These are phyloP conservation scores for Stephanodiscus triporus DNA, from an alignment of 108 stramenopile species.

Conservation along the genomic window DNA sequence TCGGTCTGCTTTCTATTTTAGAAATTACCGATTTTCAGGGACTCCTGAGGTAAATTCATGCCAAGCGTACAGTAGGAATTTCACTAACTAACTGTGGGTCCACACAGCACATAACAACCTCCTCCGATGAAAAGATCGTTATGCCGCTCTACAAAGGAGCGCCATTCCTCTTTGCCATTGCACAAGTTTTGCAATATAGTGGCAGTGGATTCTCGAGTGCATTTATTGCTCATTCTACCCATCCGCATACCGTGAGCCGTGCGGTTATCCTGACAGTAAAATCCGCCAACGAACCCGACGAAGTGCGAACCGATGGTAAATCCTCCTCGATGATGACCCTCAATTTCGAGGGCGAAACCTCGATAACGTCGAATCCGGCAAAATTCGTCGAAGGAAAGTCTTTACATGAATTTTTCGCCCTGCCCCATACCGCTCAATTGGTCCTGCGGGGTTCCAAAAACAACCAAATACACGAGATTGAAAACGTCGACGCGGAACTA, in stretches of 20 bases:
- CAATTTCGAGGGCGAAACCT: slow-evolving; percentile 13
- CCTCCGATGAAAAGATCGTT: background rate
- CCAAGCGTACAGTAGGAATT: too few relatives aligned
- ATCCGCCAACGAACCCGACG: background rate
- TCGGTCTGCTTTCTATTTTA: too few relatives aligned
- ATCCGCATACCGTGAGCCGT: background rate
- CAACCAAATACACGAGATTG: slow-evolving; percentile 32
- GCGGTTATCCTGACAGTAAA: background rate
- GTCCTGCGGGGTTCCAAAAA: slow-evolving; percentile 44
- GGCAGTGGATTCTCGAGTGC: background rate
- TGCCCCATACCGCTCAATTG: slow-evolving; percentile 29
- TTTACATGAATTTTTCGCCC: slow-evolving; percentile 41
- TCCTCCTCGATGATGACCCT: slow-evolving; percentile 16
- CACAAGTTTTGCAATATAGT: background rate
- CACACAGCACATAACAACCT: too few relatives aligned
- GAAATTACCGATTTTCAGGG: too few relatives aligned
- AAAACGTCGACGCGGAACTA: slow-evolving; percentile 25
- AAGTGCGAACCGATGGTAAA: background rate
- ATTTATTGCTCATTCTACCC: background rate
- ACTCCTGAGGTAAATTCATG: too few relatives aligned
- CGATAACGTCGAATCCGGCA: slow-evolving; percentile 4
- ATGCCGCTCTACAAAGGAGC: background rate
- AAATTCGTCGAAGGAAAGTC: slow-evolving; percentile 1
- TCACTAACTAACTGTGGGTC: too few relatives aligned
- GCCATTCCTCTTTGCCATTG: background rate